Conservation (phyloP, 2,329 filamentous ascomycete species). For the Xylariaceae sp. region DNA sequence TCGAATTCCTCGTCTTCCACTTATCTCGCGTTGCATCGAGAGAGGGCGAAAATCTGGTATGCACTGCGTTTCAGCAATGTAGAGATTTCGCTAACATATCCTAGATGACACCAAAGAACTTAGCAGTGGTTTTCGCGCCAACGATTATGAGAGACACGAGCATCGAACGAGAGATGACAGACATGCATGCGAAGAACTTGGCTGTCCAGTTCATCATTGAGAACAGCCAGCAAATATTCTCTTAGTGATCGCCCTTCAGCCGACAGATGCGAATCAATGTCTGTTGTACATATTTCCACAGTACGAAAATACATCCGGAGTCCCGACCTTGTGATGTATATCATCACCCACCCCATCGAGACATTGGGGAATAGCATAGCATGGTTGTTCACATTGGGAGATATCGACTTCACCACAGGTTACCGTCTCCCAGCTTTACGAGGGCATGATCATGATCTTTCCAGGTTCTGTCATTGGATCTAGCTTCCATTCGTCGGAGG, state of each 20-base stretch:
- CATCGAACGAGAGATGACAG: slow-evolving; percentile 90
- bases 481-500: slow-evolving; percentile 21
- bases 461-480: slow-evolving; percentile 21
- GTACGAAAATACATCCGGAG: background rate
- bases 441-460: slow-evolving; percentile 3
- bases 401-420: background rate
- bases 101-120: slow-evolving; percentile 92
- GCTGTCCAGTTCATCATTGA: slow-evolving; percentile 93
- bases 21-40: slow-evolving; percentile 80
- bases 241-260: slow-evolving; percentile 35
- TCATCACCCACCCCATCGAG: background rate
- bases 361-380: background rate
- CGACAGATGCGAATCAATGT: slow-evolving; percentile 4
- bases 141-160: slow-evolving; percentile 93
- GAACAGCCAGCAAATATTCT: slow-evolving; percentile 80
- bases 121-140: slow-evolving; percentile 95
- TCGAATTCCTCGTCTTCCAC: slow-evolving; percentile 94
- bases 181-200: slow-evolving; percentile 90
- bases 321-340: background rate
- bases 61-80: slow-evolving; percentile 29
- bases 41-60: slow-evolving; percentile 78
- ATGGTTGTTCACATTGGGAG: background rate
- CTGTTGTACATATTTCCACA: slow-evolving; percentile 27
- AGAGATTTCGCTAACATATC: slow-evolving; percentile 22
- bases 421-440: background rate